phyloP scores from a whole-genome alignment of 139 green algal genomes.

The Micractinium sp. region DNA sequence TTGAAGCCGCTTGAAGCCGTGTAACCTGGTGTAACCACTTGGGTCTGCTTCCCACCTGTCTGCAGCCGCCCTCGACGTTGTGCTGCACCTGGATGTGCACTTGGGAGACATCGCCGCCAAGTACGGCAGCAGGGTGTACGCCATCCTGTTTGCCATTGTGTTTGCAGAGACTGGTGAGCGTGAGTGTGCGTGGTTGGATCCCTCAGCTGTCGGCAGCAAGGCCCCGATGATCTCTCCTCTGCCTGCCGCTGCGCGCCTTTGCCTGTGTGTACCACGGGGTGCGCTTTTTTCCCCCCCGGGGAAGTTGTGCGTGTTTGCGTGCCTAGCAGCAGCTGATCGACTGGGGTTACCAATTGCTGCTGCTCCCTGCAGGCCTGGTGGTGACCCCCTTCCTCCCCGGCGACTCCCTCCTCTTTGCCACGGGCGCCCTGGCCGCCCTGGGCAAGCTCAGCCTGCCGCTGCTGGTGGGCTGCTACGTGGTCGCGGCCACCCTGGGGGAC shows the following conservation, averaged over 20 bases:
- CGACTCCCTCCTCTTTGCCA: conserved; percentile 93
- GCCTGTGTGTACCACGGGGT: too few relatives aligned
- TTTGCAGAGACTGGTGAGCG: conserved; percentile 66
- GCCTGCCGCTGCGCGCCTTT: too few relatives aligned
- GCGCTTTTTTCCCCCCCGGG: too few relatives aligned
- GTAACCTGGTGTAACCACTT: too few relatives aligned
- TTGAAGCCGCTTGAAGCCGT: too few relatives aligned
- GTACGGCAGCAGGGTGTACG: conserved; percentile 79
- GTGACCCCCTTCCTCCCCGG: conserved; percentile 92
- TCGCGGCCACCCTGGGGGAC: conserved; percentile 85
- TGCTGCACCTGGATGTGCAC: conserved; percentile 91
- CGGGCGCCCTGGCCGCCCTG: conserved; percentile 85
- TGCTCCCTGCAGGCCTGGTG: conserved; percentile 61
- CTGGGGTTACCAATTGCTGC: not conserved
- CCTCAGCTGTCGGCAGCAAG: too few relatives aligned
- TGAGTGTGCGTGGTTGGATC: too few relatives aligned
- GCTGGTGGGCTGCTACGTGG: conserved; percentile 74
- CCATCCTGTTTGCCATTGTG: conserved; percentile 82
- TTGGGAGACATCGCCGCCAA: conserved; percentile 70
- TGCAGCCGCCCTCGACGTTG: conserved; percentile 28
- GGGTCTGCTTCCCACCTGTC: not conserved
- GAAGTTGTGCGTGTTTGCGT: too few relatives aligned
- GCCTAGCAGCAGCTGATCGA: too few relatives aligned
- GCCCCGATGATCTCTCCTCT: too few relatives aligned
- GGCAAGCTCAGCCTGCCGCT: conserved; percentile 70